Percentiles rank a stretch among this genome's conserved stretches.
Conservation (phyloP, 106 monocot species). For the Allium cepa region DNA sequence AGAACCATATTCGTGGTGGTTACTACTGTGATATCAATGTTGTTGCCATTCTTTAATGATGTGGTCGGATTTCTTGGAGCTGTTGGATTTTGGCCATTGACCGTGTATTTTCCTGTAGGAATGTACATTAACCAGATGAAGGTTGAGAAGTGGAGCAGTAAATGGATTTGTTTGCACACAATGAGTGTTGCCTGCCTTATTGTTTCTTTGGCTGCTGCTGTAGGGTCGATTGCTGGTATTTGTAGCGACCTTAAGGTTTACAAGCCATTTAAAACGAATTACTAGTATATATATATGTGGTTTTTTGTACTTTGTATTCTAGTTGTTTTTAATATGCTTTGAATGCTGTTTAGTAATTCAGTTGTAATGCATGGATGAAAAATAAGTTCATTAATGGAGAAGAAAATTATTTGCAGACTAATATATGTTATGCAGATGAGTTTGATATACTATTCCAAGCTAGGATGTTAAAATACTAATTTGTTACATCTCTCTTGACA, state of each 20-base stretch:
- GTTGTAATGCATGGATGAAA: no score
- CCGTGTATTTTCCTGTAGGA: conserved; percentile 43
- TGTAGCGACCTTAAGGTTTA: conserved; percentile 54
- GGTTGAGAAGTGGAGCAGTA: conserved; percentile 29
- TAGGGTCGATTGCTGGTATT: conserved; percentile 72
- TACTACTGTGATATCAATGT: conserved; percentile 42
- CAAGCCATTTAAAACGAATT: conserved; percentile 54
- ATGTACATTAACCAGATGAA: conserved; percentile 47
- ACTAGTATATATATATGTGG: background rate
- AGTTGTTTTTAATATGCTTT: no score
- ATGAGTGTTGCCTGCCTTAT: conserved; percentile 35
- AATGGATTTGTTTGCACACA: conserved; percentile 33
- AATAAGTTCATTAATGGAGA: no score
- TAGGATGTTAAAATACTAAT: no score
- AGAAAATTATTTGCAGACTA: no score
- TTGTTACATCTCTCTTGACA: no score
- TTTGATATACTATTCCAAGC: no score
- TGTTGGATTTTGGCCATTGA: conserved; percentile 48
- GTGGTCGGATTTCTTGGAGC: conserved; percentile 48
- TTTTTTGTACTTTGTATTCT: background rate
- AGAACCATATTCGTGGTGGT: conserved; percentile 28
- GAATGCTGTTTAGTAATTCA: no score
- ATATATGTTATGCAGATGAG: no score
- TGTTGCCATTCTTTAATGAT: conserved; percentile 56
- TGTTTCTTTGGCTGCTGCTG: conserved; percentile 49